These are phyloP conservation scores for Lolium rigidum DNA, from an alignment of 176 grass and related monocot genomes.

Conservation along the genomic window DNA sequence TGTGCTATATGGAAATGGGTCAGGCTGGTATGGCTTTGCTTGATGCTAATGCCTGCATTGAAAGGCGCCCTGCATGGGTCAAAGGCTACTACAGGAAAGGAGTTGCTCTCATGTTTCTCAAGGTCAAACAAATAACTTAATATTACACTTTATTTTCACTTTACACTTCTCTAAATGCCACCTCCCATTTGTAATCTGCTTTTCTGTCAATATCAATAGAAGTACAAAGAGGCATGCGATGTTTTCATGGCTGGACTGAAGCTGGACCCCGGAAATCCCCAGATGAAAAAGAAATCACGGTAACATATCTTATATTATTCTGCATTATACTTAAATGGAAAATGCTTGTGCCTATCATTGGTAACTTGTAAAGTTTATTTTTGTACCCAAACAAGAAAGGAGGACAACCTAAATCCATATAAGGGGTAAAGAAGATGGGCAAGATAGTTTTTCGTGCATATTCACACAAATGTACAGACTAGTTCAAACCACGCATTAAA, in stretches of 20 bases:
- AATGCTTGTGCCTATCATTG: neutral
- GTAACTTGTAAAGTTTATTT: neutral
- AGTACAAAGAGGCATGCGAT: constrained; percentile 8
- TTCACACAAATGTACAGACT: neutral
- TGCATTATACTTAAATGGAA: neutral
- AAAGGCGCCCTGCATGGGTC: constrained; percentile 11
- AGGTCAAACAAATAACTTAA: constrained; percentile 15
- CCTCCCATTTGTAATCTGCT: neutral
- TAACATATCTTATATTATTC: neutral
- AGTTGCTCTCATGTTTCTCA: constrained; percentile 36
- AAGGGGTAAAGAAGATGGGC: neutral
- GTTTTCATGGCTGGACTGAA: constrained; percentile 23
- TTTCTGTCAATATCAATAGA: neutral
- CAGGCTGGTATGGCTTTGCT: neutral
- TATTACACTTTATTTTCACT: neutral
- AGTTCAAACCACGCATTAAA: neutral
- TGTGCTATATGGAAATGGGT: constrained; percentile 15
- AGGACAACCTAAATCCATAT: neutral
- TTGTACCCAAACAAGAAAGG: neutral
- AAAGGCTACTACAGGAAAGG: constrained; percentile 37
- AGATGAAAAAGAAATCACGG: constrained; percentile 6
- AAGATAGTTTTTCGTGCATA: neutral
- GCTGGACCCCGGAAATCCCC: neutral
- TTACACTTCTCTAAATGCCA: neutral
- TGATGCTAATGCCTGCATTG: constrained; percentile 23